Evolutionary conservation across 306 rosid species (phyloP), one percentile per base, ranked within the genome.

Genomic region (Cucurbita ficifolia): DNA sequence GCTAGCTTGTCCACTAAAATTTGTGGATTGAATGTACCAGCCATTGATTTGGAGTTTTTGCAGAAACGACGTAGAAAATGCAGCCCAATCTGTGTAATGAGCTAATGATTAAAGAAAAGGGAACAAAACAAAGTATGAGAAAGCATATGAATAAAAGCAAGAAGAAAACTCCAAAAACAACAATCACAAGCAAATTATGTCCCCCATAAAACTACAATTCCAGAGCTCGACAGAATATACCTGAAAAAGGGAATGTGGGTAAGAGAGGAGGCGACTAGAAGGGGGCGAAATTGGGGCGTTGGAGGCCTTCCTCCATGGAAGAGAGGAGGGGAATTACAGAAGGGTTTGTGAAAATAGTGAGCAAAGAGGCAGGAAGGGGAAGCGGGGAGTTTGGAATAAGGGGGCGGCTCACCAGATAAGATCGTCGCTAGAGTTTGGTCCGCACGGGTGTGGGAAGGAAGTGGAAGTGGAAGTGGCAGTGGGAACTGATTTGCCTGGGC

Each of bases 21-120:
- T 70, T 94, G 99, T n/a, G 95, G 88, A 89, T 94, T 94, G 82
- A 94, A 94, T 64, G 97, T 81, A 83, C 95, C 86, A 64, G 97
- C 89, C 99, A 94, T 94, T 81, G 78, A 58, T 76, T 39, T 50
- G 55, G 74, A 29, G 33, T 49, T 50, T 16, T 16, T 4, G 43
- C 74, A 29, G 21, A 45, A 65, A 65, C 11, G 21, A 65, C 1
- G 53, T 19, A 70, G 74, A 70, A 69, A 46, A 46, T 48, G 24
- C 24, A 69, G 45, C 21, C 22, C 21, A 69, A 70, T 70, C 74
- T 70, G 74, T 50, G 74, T 29, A 48, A 52, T 24, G 74, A 24
- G 8, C 49, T 49, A 50, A 70, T 48, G 21, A 16, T 33, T 7
- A 50, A 49, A 16, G 24, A 49, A 46, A 46, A 8, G 17, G 29